Base-by-base conservation (phyloP, 2,329 filamentous ascomycete genomes). In the Coniochaeta sp. region DNA sequence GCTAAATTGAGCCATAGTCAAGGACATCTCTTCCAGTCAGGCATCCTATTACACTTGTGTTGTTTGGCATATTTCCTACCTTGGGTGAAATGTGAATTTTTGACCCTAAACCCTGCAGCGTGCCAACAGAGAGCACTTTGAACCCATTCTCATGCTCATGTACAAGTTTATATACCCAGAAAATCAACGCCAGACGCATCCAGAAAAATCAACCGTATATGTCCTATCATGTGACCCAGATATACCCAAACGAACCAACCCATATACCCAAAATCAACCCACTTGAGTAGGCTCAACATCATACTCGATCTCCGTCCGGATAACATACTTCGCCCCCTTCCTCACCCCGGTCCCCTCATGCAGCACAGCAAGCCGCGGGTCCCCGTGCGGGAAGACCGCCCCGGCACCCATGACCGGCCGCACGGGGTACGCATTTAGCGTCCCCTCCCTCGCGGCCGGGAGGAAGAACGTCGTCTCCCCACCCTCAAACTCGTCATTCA, bases 381-480 rank as follows among this genome's bases (percentile, higher is more conserved):
- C 87, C 0, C 87, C 88, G 60, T 90, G 88, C 0, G 88, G 87
- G 63, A 90, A 90, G 3, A 90, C 76, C 0, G 86, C 86, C 0
- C 88, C 84, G 54, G 79, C 81, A 5, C 88, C 88, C 81, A 89
- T 88, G 11, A 89, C 81, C 0, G 88, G 88, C 60, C 83, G 81
- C 0, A 90, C 81, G 0, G 86, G 84, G 65, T 89, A 89, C 0
- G 87, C 87, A 65, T 90, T 89, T 64, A 90, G 79, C 0, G 79
- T 80, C 0, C 87, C 87, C 63, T 90, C 87, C 19, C 79, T 76
- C 0, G 81, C 77, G 5, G 82, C 85, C 0, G 88, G 88, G 5
- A 89, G 71, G 70, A 90, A 90, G 67, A 88, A 90, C 0, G 86
- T 89, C 0, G 87, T 90, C 70, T 90, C 87, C 26, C 87, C 87